Conservation (phyloP, 768 basidiomycete genomes). For the Mycena leptocephala region DNA sequence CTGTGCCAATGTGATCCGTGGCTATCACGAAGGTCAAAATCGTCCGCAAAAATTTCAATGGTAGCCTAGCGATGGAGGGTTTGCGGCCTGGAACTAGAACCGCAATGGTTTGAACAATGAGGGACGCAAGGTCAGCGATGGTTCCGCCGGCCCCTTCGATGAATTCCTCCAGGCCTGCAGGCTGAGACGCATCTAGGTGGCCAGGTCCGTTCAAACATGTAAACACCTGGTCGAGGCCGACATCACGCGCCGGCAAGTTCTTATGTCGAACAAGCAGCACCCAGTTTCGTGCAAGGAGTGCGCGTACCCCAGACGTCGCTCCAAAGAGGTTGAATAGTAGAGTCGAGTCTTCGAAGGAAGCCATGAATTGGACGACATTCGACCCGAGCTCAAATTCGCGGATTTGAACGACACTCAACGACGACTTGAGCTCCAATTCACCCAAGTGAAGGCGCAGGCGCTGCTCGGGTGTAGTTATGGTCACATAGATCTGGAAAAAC, state of each 20-base stretch:
- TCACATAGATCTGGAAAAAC: not conserved
- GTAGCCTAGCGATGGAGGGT: not conserved
- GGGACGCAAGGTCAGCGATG: not conserved
- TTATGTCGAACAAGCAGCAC: not conserved
- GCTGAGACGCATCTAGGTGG: not conserved
- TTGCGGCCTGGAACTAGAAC: not conserved
- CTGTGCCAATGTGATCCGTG: not conserved
- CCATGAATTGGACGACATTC: not conserved
- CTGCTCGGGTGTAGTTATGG: not conserved
- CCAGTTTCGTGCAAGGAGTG: not conserved
- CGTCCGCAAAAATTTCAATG: not conserved
- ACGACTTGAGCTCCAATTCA: not conserved
- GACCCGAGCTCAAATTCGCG: not conserved
- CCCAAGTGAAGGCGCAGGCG: not conserved
- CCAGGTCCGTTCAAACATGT: not conserved
- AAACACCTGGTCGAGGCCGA: not conserved
- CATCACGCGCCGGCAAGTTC: not conserved
- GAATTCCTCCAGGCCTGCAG: not conserved
- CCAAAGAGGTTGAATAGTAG: not conserved
- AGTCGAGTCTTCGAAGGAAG: not conserved
- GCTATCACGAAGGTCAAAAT: not conserved
- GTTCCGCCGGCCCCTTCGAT: not conserved
- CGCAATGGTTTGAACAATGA: not conserved
- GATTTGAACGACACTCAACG: not conserved
- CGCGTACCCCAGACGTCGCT: not conserved